These are phyloP conservation scores for Haplosporangium gracile DNA, from an alignment of 192 early-diverging fungal genomes.

Conservation along the genomic window DNA sequence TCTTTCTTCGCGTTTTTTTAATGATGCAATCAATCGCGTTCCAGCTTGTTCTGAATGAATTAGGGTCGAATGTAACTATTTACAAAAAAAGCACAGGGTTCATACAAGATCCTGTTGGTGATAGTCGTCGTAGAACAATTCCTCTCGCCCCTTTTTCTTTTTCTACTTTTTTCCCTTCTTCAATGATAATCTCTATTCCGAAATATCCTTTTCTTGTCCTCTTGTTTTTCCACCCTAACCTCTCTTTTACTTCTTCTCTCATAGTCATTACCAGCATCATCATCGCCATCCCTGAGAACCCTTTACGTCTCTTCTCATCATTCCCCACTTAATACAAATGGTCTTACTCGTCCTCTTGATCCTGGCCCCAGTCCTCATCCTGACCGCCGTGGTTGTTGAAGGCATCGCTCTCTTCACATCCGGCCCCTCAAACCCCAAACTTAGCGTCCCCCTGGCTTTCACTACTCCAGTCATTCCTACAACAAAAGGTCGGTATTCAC, in stretches of 20 bases:
- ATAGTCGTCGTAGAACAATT: no score
- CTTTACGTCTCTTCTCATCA: background rate
- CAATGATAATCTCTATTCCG: no score
- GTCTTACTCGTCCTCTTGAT: background rate
- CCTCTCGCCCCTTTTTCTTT: no score
- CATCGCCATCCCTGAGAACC: no score
- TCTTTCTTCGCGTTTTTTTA: background rate
- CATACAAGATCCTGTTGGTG: background rate
- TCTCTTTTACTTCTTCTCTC: no score
- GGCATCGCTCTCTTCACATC: background rate
- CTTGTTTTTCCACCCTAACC: no score
- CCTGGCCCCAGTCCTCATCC: slow-evolving; percentile 4
- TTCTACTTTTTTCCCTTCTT: no score
- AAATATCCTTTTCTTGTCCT: no score
- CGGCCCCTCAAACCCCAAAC: background rate
- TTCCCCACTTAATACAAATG: background rate
- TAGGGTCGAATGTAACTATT: background rate
- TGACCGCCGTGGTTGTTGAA: background rate
- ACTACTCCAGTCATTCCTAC: background rate
- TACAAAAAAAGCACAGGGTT: background rate
- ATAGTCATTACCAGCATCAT: no score
- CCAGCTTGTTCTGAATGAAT: slow-evolving; percentile 12
- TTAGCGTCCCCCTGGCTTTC: background rate
- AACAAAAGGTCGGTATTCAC: background rate
- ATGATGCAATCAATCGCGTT: background rate